phyloP scores from a whole-genome alignment of 352 stramenopile species.

The Globisporangium nodosum region DNA sequence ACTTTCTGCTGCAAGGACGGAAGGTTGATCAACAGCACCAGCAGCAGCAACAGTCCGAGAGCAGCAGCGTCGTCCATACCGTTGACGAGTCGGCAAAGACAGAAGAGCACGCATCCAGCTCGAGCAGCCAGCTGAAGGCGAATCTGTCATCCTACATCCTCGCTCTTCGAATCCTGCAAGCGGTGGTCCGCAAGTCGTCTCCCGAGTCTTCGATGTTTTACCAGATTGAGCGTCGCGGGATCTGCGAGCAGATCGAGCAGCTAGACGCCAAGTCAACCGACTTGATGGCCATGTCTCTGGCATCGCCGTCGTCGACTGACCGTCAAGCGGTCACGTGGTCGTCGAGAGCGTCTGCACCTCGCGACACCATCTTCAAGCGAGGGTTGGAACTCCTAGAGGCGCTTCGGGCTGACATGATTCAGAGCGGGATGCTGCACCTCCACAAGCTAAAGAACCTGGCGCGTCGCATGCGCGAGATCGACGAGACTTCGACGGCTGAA shows the following conservation, averaged over 20 bases:
- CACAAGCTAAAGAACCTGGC: constrained; percentile 72
- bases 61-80: neutral
- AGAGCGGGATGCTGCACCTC: constrained; percentile 71
- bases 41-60: neutral
- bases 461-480: constrained; percentile 45
- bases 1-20: constrained; percentile 58
- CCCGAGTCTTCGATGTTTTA: constrained; percentile 58
- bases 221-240: constrained; percentile 78
- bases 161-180: constrained; percentile 66
- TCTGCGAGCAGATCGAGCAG: constrained; percentile 66
- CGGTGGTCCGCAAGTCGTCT: constrained; percentile 56
- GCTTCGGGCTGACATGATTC: constrained; percentile 57
- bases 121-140: constrained; percentile 18
- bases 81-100: neutral
- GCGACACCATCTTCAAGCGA: constrained; percentile 51
- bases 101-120: neutral
- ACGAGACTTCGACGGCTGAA: constrained; percentile 12
- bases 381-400: constrained; percentile 46
- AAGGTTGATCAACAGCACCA: constrained; percentile 6
- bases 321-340: neutral
- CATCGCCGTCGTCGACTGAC: constrained; percentile 9
- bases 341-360: neutral
- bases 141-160: constrained; percentile 64
- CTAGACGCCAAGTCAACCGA: constrained; percentile 36
- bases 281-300: constrained; percentile 19